Percentiles rank a stretch among this genome's conserved stretches.
Conservation (phyloP, 2,329 filamentous ascomycete species). For the Lasiodiplodia sp. region DNA sequence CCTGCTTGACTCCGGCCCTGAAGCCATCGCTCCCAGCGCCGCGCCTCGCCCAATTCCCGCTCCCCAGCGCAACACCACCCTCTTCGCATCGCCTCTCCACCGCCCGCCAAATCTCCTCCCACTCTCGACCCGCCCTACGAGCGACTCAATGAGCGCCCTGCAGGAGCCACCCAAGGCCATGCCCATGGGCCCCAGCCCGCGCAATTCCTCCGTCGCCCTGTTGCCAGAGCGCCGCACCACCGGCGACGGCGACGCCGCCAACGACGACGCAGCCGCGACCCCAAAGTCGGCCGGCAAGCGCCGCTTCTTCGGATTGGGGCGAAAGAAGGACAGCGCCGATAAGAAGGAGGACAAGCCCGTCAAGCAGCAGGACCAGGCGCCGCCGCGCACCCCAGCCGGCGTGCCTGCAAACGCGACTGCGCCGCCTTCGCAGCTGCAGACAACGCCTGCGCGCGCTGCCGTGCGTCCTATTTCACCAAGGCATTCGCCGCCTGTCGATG, state of each 20-base stretch:
- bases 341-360: slow-evolving; percentile 29
- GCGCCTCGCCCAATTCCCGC: slow-evolving; percentile 5
- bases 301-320: slow-evolving; percentile 46
- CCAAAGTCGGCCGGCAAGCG: slow-evolving; percentile 40
- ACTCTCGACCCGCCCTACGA: slow-evolving; percentile 3
- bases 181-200: slow-evolving; percentile 33
- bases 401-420: slow-evolving; percentile 24
- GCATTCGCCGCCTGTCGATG: slow-evolving; percentile 35
- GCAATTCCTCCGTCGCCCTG: slow-evolving; percentile 35
- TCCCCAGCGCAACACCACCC: not conserved
- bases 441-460: slow-evolving; percentile 9
- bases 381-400: slow-evolving; percentile 17
- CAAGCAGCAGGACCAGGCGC: not conserved
- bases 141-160: slow-evolving; percentile 37
- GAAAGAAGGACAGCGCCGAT: slow-evolving; percentile 43
- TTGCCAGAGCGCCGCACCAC: slow-evolving; percentile 33
- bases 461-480: slow-evolving; percentile 36
- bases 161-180: slow-evolving; percentile 33
- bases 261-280: slow-evolving; percentile 29
- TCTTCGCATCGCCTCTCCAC: not conserved
- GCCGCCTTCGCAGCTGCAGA: slow-evolving; percentile 7
- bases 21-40: slow-evolving; percentile 19
- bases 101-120: not conserved
- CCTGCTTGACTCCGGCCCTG: slow-evolving; percentile 22
- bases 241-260: slow-evolving; percentile 33